Percentiles rank a stretch among this genome's conserved stretches.
These are phyloP conservation scores for Nakaseomyces uthaithaninus DNA, from an alignment of 1,139 yeast genomes.

Conservation along the genomic window DNA sequence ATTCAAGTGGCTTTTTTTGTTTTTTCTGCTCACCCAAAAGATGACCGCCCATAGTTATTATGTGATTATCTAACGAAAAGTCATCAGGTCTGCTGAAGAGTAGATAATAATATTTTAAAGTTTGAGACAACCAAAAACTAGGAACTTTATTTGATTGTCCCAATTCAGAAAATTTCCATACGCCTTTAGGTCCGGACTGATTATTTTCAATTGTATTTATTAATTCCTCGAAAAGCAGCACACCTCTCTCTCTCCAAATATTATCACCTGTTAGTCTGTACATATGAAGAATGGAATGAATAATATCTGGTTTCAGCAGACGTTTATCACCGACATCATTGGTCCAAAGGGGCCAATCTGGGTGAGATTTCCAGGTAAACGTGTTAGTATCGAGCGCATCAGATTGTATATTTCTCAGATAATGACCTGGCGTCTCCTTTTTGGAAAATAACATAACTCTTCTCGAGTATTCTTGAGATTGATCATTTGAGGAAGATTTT, in stretches of 20 bases:
- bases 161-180: conserved; percentile 35
- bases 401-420: conserved; percentile 1
- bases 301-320: conserved; percentile 65
- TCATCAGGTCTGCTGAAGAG: conserved; percentile 54
- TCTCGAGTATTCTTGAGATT: background rate
- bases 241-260: conserved; percentile 60
- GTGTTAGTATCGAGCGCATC: conserved; percentile 12
- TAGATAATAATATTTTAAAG: conserved; percentile 65
- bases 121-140: conserved; percentile 68
- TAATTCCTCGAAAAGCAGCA: conserved; percentile 45
- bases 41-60: conserved; percentile 76
- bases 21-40: conserved; percentile 39
- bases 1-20: conserved; percentile 12
- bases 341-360: conserved; percentile 35
- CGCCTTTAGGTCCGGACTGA: conserved; percentile 38
- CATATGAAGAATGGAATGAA: conserved; percentile 66
- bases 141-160: conserved; percentile 42
- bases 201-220: conserved; percentile 50
- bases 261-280: conserved; percentile 68
- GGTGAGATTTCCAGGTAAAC: conserved; percentile 15
- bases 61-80: conserved; percentile 59
- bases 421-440: conserved; percentile 1
- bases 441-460: conserved; percentile 4
- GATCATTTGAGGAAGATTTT: background rate
- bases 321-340: conserved; percentile 43